A percentile compares a stretch with the other conserved stretches of the same genome.
These are phyloP conservation scores for Aspergillus hiratsukae DNA, from an alignment of 2,329 filamentous ascomycete species.

Conservation along the genomic window DNA sequence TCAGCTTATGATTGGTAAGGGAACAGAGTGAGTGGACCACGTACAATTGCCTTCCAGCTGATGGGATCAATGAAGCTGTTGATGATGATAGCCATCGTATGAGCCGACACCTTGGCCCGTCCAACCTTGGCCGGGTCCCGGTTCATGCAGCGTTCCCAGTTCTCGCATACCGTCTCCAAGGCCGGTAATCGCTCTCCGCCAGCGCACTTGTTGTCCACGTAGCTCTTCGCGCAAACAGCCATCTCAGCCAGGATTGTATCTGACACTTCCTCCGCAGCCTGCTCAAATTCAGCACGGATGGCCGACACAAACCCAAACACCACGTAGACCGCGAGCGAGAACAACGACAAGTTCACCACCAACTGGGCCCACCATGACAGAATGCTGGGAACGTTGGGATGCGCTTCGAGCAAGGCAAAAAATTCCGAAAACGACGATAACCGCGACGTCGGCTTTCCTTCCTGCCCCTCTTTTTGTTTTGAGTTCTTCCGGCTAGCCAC, in stretches of 20 bases:
- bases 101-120: slow-evolving; percentile 73
- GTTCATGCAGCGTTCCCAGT: slow-evolving; percentile 86
- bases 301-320: slow-evolving; percentile 66
- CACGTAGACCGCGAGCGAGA: slow-evolving; percentile 54
- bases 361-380: slow-evolving; percentile 65
- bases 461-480: slow-evolving; percentile 14
- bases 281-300: slow-evolving; percentile 69
- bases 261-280: slow-evolving; percentile 65
- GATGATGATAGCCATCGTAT: slow-evolving; percentile 86
- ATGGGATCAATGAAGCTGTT: slow-evolving; percentile 91
- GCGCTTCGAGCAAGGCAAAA: slow-evolving; percentile 59
- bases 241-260: slow-evolving; percentile 68
- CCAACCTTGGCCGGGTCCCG: slow-evolving; percentile 74
- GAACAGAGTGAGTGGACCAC: slow-evolving; percentile 13
- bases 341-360: slow-evolving; percentile 47
- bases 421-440: slow-evolving; percentile 45
- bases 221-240: slow-evolving; percentile 67
- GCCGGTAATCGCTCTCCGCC: slow-evolving; percentile 65
- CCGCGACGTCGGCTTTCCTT: slow-evolving; percentile 23
- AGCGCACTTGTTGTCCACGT: slow-evolving; percentile 69
- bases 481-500: slow-evolving; percentile 24
- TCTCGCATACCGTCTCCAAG: slow-evolving; percentile 66
- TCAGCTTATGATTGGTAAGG: slow-evolving; percentile 11
- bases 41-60: slow-evolving; percentile 73
- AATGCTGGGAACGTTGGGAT: slow-evolving; percentile 62